Percentiles rank a stretch among this genome's conserved stretches.
These are phyloP conservation scores for Geotrichum aggregatum DNA, from an alignment of 1,139 yeast genomes.

Conservation along the genomic window DNA sequence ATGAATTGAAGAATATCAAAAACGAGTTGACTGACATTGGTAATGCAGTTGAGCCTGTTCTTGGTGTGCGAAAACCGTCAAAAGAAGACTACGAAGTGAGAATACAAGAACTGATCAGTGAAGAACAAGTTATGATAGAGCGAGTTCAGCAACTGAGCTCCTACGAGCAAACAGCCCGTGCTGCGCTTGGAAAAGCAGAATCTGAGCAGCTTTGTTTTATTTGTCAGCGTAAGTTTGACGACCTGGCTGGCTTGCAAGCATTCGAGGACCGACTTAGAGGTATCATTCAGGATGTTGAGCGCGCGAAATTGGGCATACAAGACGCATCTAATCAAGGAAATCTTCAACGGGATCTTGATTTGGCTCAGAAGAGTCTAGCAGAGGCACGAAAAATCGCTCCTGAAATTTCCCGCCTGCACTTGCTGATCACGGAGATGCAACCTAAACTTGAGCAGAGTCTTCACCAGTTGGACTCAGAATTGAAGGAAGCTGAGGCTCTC, in stretches of 20 bases:
- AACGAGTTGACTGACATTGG: constrained; percentile 7
- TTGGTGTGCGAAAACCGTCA: constrained; percentile 5
- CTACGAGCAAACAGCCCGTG: constrained; percentile 9
- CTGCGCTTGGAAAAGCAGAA: constrained; percentile 12
- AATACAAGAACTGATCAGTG: constrained; percentile 18
- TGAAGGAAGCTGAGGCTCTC: constrained; percentile 24
- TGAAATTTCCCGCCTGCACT: constrained; percentile 6
- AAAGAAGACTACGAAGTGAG: constrained; percentile 20
- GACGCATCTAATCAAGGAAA: neutral
- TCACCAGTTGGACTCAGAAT: constrained; percentile 25
- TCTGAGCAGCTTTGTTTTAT: constrained; percentile 12
- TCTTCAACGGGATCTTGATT: neutral
- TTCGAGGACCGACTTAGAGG: constrained; percentile 9
- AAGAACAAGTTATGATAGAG: constrained; percentile 6
- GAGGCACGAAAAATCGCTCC: constrained; percentile 13
- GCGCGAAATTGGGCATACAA: neutral
- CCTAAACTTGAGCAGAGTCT: constrained; percentile 27
- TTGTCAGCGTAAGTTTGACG: constrained; percentile 14
- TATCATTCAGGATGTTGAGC: constrained; percentile 8
- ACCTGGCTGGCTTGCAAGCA: constrained; percentile 6
- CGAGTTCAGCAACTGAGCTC: constrained; percentile 5
- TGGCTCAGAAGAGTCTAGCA: constrained; percentile 11
- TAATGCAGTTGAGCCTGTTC: constrained; percentile 8
- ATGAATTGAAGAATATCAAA: constrained; percentile 7
- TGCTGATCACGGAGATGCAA: constrained; percentile 21